These are phyloP conservation scores for Anisodus tanguticus DNA, from an alignment of 257 asterid genomes.

Conservation along the genomic window DNA sequence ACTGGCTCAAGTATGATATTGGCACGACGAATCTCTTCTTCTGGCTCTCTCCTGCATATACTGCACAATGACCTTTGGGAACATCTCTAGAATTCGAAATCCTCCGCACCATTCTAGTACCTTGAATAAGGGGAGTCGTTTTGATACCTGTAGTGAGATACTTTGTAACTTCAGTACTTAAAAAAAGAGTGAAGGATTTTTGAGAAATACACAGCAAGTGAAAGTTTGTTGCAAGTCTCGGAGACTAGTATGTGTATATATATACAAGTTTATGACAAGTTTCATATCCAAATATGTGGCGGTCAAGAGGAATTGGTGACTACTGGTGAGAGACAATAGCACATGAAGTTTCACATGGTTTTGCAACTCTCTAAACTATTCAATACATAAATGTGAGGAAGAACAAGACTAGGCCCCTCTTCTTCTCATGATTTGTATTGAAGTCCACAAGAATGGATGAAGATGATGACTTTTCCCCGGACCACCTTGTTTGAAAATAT, in stretches of 20 bases:
- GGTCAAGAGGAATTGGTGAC: not conserved
- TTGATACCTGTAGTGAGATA: not conserved
- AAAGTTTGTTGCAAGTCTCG: not conserved
- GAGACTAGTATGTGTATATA: not conserved
- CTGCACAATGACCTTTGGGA: not conserved
- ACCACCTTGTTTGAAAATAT: too few relatives aligned
- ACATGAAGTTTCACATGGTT: conserved; percentile 1
- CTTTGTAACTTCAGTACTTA: not conserved
- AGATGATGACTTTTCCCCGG: not conserved
- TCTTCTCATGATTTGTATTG: too few relatives aligned
- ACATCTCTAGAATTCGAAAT: not conserved
- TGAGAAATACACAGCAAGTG: not conserved
- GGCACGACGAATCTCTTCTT: not conserved
- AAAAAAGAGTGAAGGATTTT: not conserved
- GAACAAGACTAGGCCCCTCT: not conserved
- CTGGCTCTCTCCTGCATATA: conserved; percentile 16
- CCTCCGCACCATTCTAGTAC: not conserved
- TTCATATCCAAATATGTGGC: too few relatives aligned
- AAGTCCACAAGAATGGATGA: not conserved
- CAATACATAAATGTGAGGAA: not conserved
- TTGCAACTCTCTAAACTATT: not conserved
- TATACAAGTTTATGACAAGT: not conserved
- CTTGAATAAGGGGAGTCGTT: not conserved
- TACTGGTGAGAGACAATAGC: not conserved
- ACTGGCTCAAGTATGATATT: not conserved